A percentile compares a stretch with the other conserved stretches of the same genome.
Evolutionary conservation across 1,284 basidiomycete genomes (phyloP).

Genomic region (Leucoagaricus sp.): DNA sequence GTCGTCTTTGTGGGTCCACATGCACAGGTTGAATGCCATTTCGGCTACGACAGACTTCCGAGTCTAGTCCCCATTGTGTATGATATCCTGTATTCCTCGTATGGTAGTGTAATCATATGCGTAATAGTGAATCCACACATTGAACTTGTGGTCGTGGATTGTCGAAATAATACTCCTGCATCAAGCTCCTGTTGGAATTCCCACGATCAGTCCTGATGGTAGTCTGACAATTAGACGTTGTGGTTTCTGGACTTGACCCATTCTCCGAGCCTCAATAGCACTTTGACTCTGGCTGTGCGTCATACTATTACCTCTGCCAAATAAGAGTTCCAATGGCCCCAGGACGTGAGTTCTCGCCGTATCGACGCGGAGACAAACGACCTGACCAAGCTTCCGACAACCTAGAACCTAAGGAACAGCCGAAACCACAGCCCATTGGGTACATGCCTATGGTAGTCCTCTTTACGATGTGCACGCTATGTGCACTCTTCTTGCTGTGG

Average conservation of each 20-base stretch:
- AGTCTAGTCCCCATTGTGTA: not conserved
- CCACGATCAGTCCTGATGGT: not conserved
- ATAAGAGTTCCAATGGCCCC: conserved; percentile 10
- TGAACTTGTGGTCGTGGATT: not conserved
- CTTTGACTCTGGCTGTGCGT: too few species aligned
- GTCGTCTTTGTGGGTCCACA: not conserved
- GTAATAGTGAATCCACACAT: not conserved
- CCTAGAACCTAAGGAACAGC: conserved; percentile 60
- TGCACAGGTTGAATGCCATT: not conserved
- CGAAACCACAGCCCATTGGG: conserved; percentile 66
- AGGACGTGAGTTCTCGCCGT: conserved; percentile 8
- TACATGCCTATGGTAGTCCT: conserved; percentile 57
- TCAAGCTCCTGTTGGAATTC: not conserved
- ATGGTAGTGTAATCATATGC: not conserved
- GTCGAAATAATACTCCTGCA: too few species aligned
- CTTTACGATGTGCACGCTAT: conserved; percentile 60
- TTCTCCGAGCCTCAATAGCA: too few species aligned
- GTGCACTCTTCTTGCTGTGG: conserved; percentile 66
- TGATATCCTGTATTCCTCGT: not conserved
- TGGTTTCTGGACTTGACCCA: too few species aligned
- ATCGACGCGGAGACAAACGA: not conserved
- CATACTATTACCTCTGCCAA: too few species aligned
- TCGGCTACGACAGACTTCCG: not conserved
- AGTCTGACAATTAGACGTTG: too few species aligned
- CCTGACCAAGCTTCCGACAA: not conserved